Conservation (phyloP, 257 asterid genomes). For the Lithospermum erythrorhizon region DNA sequence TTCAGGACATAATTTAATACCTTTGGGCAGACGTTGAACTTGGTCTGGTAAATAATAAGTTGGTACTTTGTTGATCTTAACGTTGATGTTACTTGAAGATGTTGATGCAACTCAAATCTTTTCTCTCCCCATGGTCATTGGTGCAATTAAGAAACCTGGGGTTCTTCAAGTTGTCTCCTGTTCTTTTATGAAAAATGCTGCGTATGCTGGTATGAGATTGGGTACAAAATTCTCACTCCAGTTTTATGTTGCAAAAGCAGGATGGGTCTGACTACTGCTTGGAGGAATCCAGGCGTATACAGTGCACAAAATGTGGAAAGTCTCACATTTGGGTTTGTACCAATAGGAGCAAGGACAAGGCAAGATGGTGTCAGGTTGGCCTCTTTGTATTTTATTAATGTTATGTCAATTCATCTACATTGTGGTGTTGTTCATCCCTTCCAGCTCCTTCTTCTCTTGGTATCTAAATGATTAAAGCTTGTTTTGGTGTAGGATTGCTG, state of each 20-base stretch:
- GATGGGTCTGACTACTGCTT: constrained; percentile 64
- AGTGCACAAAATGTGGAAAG: constrained; percentile 95
- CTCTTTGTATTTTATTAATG: constrained; percentile 1
- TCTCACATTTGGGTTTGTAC: constrained; percentile 98
- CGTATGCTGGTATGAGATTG: neutral
- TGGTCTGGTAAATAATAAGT: neutral
- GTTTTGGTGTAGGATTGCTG: constrained; percentile 69
- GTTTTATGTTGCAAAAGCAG: constrained; percentile 30
- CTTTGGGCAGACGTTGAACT: neutral
- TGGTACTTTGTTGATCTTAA: neutral
- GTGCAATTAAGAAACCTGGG: neutral
- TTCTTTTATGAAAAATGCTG: neutral
- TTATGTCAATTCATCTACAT: neutral
- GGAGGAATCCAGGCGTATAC: constrained; percentile 92
- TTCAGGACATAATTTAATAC: neutral
- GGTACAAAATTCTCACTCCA: constrained; percentile 4
- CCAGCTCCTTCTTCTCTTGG: neutral
- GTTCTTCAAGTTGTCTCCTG: neutral
- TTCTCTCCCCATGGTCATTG: neutral
- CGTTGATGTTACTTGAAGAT: neutral
- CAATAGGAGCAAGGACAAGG: constrained; percentile 77
- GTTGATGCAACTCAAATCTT: neutral
- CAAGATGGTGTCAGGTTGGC: constrained; percentile 98
- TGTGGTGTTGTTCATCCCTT: neutral
- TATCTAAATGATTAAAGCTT: constrained; percentile 9